Evolutionary conservation across 2,329 filamentous ascomycete genomes (phyloP), one percentile per base, ranked within the genome.

Genomic region (Aspergillus fumigatiaffinis): DNA sequence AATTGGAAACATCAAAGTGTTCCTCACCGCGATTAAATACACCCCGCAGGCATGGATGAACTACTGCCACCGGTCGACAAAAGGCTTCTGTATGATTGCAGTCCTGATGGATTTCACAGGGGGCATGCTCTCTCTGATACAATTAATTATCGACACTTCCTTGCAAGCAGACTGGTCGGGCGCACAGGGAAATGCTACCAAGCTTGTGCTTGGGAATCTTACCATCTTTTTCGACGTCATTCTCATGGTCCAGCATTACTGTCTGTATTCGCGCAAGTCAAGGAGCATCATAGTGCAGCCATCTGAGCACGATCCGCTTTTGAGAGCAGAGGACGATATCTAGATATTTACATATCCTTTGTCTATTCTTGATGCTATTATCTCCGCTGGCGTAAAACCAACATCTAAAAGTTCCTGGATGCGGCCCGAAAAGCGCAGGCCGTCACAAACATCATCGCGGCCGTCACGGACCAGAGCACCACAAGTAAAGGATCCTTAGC

Each of bases 401-500:
- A 26, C 25, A 5, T 6, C 25, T 26, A 5, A 3, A 26, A 26
- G 25, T 26, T 26, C 25, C 25, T 26, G n/a, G 21, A 44, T 21
- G 41, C 41, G 17, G 21, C 3, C 8, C n/a, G 6, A 44, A 44
- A 21, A 21, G 41, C 17, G n/a, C n/a, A 44, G 17, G 41, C 41
- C 4, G 41, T 44, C 17, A 20, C 0, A 3, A 44, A 21, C 41
- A 46, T 29, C 41, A 46, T 47, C 7, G 7, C 26, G 2, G n/a
- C 51, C 26, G 51, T 42, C 26, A 48, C n/a, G 1, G 26, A 26
- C 51, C 17, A 42, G 3, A 47, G 41, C 41, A 44, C 41, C 46
- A 53, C 21, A 53, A 21, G 23, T 32, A 46, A 17, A 53, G 55
- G 55, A 29, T 56, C 55, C 12, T 4, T 23, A 7, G 55, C 46